Conservation (phyloP, 1,139 yeast genomes). For the Yamadazyma oceani region DNA sequence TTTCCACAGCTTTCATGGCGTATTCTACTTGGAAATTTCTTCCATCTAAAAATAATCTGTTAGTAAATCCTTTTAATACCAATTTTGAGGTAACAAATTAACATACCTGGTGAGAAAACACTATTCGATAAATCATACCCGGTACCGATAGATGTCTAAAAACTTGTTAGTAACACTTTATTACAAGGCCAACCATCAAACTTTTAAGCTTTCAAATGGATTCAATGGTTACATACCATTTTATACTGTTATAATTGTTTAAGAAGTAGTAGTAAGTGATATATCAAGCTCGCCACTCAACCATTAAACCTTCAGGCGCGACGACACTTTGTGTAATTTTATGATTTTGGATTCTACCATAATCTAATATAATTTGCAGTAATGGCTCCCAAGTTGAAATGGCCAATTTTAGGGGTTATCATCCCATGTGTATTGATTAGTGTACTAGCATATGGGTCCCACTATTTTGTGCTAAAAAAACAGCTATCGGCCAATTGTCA, state of each 20-base stretch:
- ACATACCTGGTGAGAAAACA: constrained; percentile 57
- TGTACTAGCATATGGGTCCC: constrained; percentile 64
- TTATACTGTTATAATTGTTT: neutral
- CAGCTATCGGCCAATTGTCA: constrained; percentile 43
- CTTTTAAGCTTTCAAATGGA: too few relatives aligned
- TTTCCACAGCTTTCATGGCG: constrained; percentile 96
- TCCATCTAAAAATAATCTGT: constrained; percentile 55
- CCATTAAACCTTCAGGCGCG: constrained; percentile 1
- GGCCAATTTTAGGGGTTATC: constrained; percentile 55
- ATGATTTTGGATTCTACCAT: neutral
- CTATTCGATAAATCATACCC: constrained; percentile 96
- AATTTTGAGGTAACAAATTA: constrained; percentile 24
- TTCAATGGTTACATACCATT: constrained; percentile 13
- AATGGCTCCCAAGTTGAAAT: constrained; percentile 32
- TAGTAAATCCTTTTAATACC: constrained; percentile 12
- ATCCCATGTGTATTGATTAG: constrained; percentile 68
- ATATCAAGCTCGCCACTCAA: constrained; percentile 12
- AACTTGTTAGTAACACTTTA: constrained; percentile 15
- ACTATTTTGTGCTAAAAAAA: constrained; percentile 53
- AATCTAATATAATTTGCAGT: too few relatives aligned
- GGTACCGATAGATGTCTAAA: constrained; percentile 83
- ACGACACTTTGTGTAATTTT: constrained; percentile 1
- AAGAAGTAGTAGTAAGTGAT: neutral
- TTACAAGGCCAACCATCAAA: neutral
- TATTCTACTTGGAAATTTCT: constrained; percentile 98